Evolutionary conservation across 1,139 yeast genomes (phyloP).

Genomic region (Scheffersomyces lignicola): DNA sequence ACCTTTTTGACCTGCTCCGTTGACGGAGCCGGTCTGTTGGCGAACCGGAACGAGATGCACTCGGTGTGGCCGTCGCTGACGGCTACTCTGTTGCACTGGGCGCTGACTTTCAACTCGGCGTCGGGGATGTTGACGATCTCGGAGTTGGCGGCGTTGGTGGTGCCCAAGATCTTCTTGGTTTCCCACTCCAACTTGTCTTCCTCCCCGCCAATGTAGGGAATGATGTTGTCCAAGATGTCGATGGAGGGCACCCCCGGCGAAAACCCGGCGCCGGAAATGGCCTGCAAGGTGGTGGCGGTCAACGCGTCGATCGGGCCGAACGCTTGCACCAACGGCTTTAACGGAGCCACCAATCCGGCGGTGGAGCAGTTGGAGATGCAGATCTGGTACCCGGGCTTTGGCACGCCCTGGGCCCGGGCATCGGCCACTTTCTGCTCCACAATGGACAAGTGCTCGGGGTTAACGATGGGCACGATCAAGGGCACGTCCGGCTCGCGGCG

Average conservation of each 20-base stretch:
- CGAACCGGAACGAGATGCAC: conserved; percentile 84
- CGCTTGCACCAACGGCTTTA: conserved; percentile 83
- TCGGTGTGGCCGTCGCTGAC: conserved; percentile 98
- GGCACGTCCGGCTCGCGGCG: conserved; percentile 90
- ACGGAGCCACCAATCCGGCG: conserved; percentile 95
- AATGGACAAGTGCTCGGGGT: conserved; percentile 87
- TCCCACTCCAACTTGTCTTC: conserved; percentile 99
- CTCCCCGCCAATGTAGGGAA: conserved; percentile 94
- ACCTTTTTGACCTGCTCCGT: conserved; percentile 74
- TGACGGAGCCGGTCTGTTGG: conserved; percentile 79
- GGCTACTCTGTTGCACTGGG: conserved; percentile 96
- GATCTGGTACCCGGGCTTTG: conserved; percentile 77
- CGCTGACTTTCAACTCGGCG: conserved; percentile 81
- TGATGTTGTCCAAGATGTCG: conserved; percentile 90
- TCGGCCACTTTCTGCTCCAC: conserved; percentile 59
- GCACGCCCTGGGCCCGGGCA: conserved; percentile 53
- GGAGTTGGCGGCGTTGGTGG: conserved; percentile 51
- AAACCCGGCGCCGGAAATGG: conserved; percentile 97
- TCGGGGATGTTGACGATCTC: conserved; percentile 63
- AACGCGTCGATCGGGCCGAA: conserved; percentile 89
- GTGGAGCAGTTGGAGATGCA: conserved; percentile 98
- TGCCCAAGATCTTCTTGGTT: conserved; percentile 89
- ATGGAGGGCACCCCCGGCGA: conserved; percentile 98
- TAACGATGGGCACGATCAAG: conserved; percentile 90
- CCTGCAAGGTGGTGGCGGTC: conserved; percentile 92